phyloP scores from a whole-genome alignment of 2,329 filamentous ascomycete species.

The Thelonectria rubi region DNA sequence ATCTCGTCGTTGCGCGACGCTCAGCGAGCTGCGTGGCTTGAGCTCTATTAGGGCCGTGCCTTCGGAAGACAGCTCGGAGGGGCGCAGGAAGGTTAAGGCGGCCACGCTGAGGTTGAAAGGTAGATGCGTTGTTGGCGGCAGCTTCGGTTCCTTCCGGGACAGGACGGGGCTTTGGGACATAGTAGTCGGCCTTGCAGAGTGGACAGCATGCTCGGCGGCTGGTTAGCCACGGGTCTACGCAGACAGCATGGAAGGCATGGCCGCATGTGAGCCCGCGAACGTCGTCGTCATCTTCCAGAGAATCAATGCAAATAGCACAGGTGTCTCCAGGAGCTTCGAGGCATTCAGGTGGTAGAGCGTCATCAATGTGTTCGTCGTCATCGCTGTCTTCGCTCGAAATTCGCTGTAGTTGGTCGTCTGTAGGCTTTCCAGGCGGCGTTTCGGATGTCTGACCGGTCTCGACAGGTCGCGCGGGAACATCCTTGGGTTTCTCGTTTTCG shows the following conservation, averaged over 20 bases:
- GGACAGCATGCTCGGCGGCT: conserved; percentile 94
- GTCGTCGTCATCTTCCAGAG: conserved; percentile 93
- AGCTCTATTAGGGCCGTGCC: conserved; percentile 17
- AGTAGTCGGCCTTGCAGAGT: conserved; percentile 98
- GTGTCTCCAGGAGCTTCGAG: conserved; percentile 86
- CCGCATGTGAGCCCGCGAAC: conserved; percentile 93
- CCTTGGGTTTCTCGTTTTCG: conserved; percentile 38
- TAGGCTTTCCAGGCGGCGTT: conserved; percentile 35
- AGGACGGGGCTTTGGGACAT: conserved; percentile 87
- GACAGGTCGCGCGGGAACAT: conserved; percentile 23
- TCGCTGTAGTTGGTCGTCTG: conserved; percentile 47
- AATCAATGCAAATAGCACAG: conserved; percentile 96
- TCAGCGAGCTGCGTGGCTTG: not conserved
- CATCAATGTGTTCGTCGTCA: conserved; percentile 82
- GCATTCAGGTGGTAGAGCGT: conserved; percentile 82
- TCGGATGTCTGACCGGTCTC: conserved; percentile 40
- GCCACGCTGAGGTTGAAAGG: conserved; percentile 49
- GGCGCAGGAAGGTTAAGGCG: conserved; percentile 59
- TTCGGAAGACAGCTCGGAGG: conserved; percentile 52
- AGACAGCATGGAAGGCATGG: conserved; percentile 97
- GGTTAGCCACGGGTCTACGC: conserved; percentile 96
- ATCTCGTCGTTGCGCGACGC: conserved; percentile 5
- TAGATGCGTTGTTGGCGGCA: conserved; percentile 39
- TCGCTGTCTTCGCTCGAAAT: conserved; percentile 63
- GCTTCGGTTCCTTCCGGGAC: conserved; percentile 53